Evolutionary conservation across 495 filamentous ascomycete genomes (phyloP), one percentile per base, ranked within the genome.

Genomic region (Polyplosphaeria fusca): DNA sequence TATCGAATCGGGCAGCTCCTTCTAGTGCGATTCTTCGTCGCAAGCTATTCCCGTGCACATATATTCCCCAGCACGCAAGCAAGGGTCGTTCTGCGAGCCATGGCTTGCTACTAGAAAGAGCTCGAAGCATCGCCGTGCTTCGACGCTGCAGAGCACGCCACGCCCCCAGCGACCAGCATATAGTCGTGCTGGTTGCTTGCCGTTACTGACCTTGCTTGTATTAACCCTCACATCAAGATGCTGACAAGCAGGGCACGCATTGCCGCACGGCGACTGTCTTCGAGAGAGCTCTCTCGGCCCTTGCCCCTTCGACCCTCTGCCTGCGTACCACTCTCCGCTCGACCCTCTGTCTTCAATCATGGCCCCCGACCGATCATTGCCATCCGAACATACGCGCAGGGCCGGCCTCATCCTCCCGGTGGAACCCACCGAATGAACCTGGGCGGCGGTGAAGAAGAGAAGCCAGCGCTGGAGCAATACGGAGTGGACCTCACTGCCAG

Each of bases 361-460:
- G 18, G 20, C 22, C 35, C 61, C 13, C 47, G 47, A 20, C 39
- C 57, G 42, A 55, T 26, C 16, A 20, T 44, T 26, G 32, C 53
- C 38, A 27, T 63, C 27, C 79, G 91, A 55, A 69, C 66, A 32
- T 95, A 95, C 74, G 83, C 87, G 23, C 86, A 78, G 77, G 88
- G 87, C 48, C 74, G 85, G 55, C 88, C 90, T 60, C 88, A 89
- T 59, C 92, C 88, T 12, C 89, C 91, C 0, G 92, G 92, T 40
- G 90, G 91, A 37, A 95, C 89, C 4, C 87, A 95, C 72, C 88
- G 87, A 46, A 96, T 97, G 89, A 82, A 96, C 70, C 64, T 95
- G 52, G 82, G 89, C 27, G 88, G 82, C 26, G 88, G 82, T 35
- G 84, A 86, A 64, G 80, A 82, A 13, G 85, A 95, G 69, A 91